Percentiles rank a stretch among this genome's conserved stretches.
phyloP scores from a whole-genome alignment of 108 stramenopile species.

The Cylindrotheca closterium region DNA sequence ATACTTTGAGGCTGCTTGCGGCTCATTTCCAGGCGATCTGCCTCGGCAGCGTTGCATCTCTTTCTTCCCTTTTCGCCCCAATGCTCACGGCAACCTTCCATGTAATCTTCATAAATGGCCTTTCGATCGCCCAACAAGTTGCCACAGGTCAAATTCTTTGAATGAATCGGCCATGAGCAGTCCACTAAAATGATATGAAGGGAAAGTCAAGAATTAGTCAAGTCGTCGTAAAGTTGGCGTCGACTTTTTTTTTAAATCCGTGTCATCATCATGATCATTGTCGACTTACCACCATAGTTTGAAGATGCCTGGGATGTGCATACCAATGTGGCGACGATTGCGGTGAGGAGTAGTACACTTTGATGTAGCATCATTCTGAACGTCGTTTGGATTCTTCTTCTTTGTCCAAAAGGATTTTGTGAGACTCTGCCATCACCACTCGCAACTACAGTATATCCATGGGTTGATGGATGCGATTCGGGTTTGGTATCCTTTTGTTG shows the following conservation, averaged over 20 bases:
- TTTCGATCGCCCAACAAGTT: constrained; percentile 46
- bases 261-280: too few relatives aligned
- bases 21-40: constrained; percentile 75
- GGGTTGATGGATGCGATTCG: too few relatives aligned
- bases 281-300: too few relatives aligned
- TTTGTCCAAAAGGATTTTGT: too few relatives aligned
- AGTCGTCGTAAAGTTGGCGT: too few relatives aligned
- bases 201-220: too few relatives aligned
- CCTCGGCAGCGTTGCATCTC: constrained; percentile 60
- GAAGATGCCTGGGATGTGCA: not conserved
- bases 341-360: constrained; percentile 1
- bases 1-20: constrained; percentile 76
- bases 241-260: too few relatives aligned
- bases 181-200: too few relatives aligned
- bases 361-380: not conserved
- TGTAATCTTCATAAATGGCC: constrained; percentile 72
- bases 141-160: constrained; percentile 41
- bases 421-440: too few relatives aligned
- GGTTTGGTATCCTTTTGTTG: too few relatives aligned
- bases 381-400: too few relatives aligned
- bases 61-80: constrained; percentile 39
- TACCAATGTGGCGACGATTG: not conserved
- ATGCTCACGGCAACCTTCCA: constrained; percentile 71
- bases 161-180: constrained; percentile 80
- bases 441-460: too few relatives aligned